phyloP scores from a whole-genome alignment of 768 basidiomycete species.

The Cantharellus cinnabarinus region DNA sequence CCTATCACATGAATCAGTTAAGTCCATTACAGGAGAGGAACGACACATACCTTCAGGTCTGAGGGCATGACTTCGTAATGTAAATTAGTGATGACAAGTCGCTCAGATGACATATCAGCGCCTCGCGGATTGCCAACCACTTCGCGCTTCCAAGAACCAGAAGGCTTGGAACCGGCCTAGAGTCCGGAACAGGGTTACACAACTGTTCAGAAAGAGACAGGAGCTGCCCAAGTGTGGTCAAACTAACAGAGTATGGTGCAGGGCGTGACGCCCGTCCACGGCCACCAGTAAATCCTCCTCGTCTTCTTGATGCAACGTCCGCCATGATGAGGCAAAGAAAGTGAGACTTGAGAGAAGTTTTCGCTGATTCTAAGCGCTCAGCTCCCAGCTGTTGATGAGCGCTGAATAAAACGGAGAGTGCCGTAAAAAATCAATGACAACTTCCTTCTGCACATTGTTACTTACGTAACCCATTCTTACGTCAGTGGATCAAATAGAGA shows the following conservation, averaged over 20 bases:
- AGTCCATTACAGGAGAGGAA: slow-evolving; percentile 4
- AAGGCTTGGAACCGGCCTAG: background rate
- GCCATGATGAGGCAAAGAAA: background rate
- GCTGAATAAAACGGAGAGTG: background rate
- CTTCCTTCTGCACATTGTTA: too few relatives aligned
- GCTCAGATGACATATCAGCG: background rate
- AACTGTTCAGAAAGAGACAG: too few relatives aligned
- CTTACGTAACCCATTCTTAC: too few relatives aligned
- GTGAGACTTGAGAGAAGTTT: too few relatives aligned
- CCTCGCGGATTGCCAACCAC: background rate
- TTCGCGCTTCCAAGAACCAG: background rate
- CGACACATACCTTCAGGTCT: slow-evolving; percentile 56
- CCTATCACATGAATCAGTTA: slow-evolving; percentile 21
- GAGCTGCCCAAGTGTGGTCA: background rate
- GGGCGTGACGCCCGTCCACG: background rate
- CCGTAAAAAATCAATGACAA: background rate
- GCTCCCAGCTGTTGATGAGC: background rate
- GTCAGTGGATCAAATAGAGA: too few relatives aligned
- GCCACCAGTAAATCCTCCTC: background rate
- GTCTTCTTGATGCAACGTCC: background rate
- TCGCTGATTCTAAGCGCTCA: background rate
- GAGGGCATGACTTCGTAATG: slow-evolving; percentile 83
- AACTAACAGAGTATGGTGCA: background rate
- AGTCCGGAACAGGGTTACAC: too few relatives aligned
- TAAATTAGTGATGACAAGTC: slow-evolving; percentile 64